Conservation (phyloP, 106 monocot species). For the Acorus calamus region DNA sequence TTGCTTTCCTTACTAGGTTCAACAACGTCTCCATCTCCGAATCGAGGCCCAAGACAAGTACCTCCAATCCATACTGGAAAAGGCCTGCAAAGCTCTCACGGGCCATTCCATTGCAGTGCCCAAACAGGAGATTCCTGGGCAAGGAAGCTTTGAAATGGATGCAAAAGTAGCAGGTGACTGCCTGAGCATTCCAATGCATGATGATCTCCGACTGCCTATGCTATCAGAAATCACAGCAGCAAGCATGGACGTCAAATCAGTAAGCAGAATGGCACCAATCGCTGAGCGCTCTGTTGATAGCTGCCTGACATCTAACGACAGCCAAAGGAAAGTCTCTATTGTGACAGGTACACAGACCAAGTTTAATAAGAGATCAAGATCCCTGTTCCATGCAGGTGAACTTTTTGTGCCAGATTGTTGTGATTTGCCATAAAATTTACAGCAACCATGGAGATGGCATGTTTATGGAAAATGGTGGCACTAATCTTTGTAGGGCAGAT, state of each 20-base stretch:
- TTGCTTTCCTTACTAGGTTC: slow-evolving; percentile 25
- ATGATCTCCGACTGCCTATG: slow-evolving; percentile 7
- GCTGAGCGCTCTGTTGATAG: slow-evolving; percentile 33
- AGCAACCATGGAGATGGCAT: too few relatives aligned
- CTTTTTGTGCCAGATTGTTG: too few relatives aligned
- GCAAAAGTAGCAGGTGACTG: slow-evolving; percentile 7
- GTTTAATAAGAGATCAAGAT: slow-evolving; percentile 9
- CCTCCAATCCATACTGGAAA: slow-evolving; percentile 41
- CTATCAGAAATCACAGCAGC: slow-evolving; percentile 9
- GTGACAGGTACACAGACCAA: not conserved
- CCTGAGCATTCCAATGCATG: slow-evolving; percentile 4
- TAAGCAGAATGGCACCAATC: slow-evolving; percentile 8
- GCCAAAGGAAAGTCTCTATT: slow-evolving; percentile 2
- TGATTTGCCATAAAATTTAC: too few relatives aligned
- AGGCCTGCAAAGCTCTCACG: slow-evolving; percentile 26
- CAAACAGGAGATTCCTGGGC: not conserved
- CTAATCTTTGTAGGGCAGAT: too few relatives aligned
- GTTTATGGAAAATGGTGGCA: too few relatives aligned
- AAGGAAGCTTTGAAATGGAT: slow-evolving; percentile 13
- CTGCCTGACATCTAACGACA: slow-evolving; percentile 20
- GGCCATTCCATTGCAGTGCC: slow-evolving; percentile 1
- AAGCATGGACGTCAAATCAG: slow-evolving; percentile 3
- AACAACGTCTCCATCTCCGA: slow-evolving; percentile 35
- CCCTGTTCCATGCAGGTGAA: not conserved
- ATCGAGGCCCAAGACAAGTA: slow-evolving; percentile 50